Percentiles rank a stretch among this genome's conserved stretches.
phyloP scores from a whole-genome alignment of 306 rosid species.

The Glycine latifolia region DNA sequence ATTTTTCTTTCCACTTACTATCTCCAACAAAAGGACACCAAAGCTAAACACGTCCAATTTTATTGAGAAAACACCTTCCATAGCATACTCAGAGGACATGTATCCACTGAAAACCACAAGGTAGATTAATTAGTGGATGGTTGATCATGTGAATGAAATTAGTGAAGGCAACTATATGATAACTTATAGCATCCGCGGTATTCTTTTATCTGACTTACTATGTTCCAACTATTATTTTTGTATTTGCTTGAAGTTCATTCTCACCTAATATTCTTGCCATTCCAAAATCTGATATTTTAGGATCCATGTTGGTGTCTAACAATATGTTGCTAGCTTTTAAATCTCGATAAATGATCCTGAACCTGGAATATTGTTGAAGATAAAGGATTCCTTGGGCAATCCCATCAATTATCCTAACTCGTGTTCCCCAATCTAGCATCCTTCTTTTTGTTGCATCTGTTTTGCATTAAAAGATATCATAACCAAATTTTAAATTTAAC shows the following conservation, averaged over 20 bases:
- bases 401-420: slow-evolving; percentile 46
- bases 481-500: background rate
- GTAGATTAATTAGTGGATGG: background rate
- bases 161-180: background rate
- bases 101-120: slow-evolving; percentile 35
- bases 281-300: slow-evolving; percentile 57
- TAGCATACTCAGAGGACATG: slow-evolving; percentile 48
- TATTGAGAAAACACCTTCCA: slow-evolving; percentile 44
- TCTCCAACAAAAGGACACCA: slow-evolving; percentile 49
- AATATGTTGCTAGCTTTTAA: slow-evolving; percentile 50
- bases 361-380: slow-evolving; percentile 49
- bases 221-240: slow-evolving; percentile 50
- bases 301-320: slow-evolving; percentile 47
- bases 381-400: slow-evolving; percentile 52
- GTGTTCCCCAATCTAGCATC: slow-evolving; percentile 44
- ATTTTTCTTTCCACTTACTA: slow-evolving; percentile 52
- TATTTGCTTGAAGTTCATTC: slow-evolving; percentile 48
- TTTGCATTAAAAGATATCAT: background rate
- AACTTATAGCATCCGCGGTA: too few species aligned
- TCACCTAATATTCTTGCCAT: slow-evolving; percentile 45
- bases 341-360: slow-evolving; percentile 47
- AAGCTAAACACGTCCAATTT: slow-evolving; percentile 53
- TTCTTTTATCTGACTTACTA: slow-evolving; percentile 44
- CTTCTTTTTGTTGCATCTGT: slow-evolving; percentile 31
- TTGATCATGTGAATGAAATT: background rate